Percentiles rank a stretch among this genome's conserved stretches.
phyloP scores from a whole-genome alignment of 331 rosid genomes.

The Rhamnella rubrinervis region DNA sequence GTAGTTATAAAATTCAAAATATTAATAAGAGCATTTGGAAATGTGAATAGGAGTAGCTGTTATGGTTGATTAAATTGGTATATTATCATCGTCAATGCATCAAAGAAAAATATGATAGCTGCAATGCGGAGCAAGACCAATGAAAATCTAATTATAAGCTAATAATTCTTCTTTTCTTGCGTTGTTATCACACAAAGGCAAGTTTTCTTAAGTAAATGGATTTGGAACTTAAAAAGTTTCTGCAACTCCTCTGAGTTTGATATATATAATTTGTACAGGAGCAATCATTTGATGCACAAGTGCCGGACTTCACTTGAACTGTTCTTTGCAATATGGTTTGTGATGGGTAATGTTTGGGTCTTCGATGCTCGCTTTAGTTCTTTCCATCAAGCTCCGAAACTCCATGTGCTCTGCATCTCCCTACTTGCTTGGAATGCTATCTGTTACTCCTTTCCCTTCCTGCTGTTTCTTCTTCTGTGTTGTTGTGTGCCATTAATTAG shows the following conservation, averaged over 20 bases:
- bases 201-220: not conserved
- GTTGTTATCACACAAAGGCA: not conserved
- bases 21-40: no score
- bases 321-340: constrained; percentile 97
- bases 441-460: constrained; percentile 92
- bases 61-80: no score
- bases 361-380: constrained; percentile 84
- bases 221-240: not conserved
- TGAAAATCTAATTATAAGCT: no score
- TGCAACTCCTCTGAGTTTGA: not conserved
- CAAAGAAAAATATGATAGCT: no score
- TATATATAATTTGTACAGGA: constrained; percentile 44
- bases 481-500: constrained; percentile 86
- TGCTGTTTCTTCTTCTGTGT: constrained; percentile 73
- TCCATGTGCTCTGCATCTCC: constrained; percentile 73
- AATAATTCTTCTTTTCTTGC: no score
- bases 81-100: no score
- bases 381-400: constrained; percentile 72
- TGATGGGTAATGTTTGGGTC: constrained; percentile 97
- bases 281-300: constrained; percentile 68
- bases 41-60: no score
- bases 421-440: constrained; percentile 93
- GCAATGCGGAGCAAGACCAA: no score
- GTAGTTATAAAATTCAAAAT: no score
- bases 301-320: constrained; percentile 81